Conservation (phyloP, 2,329 filamentous ascomycete species). For the Aspergillus sp. region DNA sequence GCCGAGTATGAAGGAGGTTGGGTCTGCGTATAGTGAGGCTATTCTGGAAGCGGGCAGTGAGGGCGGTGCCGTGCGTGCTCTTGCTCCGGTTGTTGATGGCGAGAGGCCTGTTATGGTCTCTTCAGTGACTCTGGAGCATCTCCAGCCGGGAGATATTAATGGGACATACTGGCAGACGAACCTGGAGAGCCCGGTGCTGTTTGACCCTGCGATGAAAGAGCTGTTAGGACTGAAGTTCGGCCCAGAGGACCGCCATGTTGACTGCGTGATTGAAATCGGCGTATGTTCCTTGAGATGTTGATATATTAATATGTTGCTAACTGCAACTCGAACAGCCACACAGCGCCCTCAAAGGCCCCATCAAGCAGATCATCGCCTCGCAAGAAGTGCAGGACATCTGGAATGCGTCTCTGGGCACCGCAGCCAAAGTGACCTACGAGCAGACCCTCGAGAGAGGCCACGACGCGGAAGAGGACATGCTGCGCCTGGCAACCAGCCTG, state of each 20-base stretch:
- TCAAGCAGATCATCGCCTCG: neutral
- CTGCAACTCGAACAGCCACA: neutral
- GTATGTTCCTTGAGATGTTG: too few relatives aligned
- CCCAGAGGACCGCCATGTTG: neutral
- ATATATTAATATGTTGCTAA: too few relatives aligned
- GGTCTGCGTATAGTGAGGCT: neutral
- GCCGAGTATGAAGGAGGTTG: conserved; percentile 13
- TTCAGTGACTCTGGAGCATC: neutral
- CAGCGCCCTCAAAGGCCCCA: neutral
- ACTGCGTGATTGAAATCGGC: neutral
- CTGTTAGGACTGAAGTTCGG: neutral
- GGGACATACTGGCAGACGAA: neutral
- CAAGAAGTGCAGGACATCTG: neutral
- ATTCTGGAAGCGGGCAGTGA: neutral
- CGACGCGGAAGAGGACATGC: neutral
- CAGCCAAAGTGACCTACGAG: neutral
- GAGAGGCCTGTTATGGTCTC: neutral
- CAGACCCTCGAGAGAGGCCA: neutral
- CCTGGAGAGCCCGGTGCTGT: neutral
- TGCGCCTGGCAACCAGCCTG: neutral
- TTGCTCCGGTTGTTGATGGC: neutral
- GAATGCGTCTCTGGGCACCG: neutral
- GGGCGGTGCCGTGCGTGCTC: neutral
- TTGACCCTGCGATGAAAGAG: neutral
- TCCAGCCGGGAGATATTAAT: neutral